Conservation (phyloP, 1,284 basidiomycete genomes). For the Marasmius fiardii region DNA sequence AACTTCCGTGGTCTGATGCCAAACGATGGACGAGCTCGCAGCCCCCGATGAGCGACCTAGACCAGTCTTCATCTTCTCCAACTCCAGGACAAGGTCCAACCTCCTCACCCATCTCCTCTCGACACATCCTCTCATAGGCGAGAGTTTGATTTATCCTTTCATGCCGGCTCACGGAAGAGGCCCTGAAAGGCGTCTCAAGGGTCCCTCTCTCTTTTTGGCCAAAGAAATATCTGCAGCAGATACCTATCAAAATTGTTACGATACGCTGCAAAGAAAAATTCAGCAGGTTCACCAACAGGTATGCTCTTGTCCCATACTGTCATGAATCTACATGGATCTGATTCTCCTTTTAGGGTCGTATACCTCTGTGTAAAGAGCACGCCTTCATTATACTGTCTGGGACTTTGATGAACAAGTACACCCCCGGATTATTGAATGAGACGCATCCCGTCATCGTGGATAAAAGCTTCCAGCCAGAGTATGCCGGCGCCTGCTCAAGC, state of each 20-base stretch:
- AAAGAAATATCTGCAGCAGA: neutral
- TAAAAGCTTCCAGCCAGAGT: no score
- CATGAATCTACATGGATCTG: no score
- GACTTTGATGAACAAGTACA: neutral
- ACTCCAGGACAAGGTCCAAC: conserved; percentile 5
- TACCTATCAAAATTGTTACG: neutral
- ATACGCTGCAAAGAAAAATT: neutral
- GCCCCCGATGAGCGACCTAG: no score
- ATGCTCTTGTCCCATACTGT: no score
- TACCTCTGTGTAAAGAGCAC: conserved; percentile 5
- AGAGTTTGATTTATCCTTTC: neutral
- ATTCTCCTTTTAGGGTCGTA: conserved; percentile 6
- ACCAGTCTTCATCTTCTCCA: conserved; percentile 1
- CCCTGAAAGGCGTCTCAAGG: neutral
- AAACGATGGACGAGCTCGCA: no score
- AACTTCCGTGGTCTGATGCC: no score
- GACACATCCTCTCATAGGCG: neutral
- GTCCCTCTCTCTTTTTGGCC: neutral
- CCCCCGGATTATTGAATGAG: neutral
- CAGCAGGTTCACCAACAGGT: neutral
- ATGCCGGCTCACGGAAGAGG: neutral
- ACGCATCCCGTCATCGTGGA: neutral
- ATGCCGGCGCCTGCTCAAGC: no score
- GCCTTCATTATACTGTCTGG: neutral
- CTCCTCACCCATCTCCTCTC: neutral